Conservation (phyloP, 1,284 basidiomycete genomes). For the Ceratobasidium sp. region DNA sequence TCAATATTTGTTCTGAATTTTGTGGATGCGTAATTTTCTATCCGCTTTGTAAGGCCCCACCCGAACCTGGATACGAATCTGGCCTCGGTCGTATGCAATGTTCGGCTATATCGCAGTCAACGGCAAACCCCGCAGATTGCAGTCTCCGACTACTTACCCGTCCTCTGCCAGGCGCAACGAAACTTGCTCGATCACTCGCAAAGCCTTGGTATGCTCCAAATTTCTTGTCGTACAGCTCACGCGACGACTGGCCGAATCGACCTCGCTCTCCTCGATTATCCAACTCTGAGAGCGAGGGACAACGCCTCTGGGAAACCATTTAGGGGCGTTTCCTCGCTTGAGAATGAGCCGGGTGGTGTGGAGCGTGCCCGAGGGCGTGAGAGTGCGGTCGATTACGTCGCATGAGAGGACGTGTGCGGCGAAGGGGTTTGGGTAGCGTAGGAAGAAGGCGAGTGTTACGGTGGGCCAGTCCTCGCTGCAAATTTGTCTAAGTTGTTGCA, state of each 20-base stretch:
- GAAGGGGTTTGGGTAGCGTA: conserved; percentile 97
- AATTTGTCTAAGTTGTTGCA: not conserved
- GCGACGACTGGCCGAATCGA: conserved; percentile 79
- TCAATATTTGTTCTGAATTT: conserved; percentile 84
- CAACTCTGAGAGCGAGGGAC: conserved; percentile 82
- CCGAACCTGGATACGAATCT: conserved; percentile 81
- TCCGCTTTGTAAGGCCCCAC: conserved; percentile 84
- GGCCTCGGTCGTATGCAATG: conserved; percentile 80
- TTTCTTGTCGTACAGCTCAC: conserved; percentile 81
- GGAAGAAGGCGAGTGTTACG: conserved; percentile 91
- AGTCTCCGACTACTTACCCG: conserved; percentile 65
- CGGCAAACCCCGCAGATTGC: not conserved
- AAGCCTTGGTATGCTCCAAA: conserved; percentile 85
- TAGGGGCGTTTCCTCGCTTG: conserved; percentile 89
- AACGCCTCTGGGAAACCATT: conserved; percentile 90
- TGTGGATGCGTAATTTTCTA: conserved; percentile 80
- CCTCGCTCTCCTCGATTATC: conserved; percentile 92
- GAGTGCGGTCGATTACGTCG: conserved; percentile 89
- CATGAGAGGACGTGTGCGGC: conserved; percentile 94
- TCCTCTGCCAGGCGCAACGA: conserved; percentile 72
- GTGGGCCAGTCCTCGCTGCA: conserved; percentile 89
- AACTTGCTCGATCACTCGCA: conserved; percentile 83
- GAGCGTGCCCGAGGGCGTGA: conserved; percentile 81
- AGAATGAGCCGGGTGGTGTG: conserved; percentile 91
- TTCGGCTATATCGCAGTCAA: conserved; percentile 65